Percentiles rank a stretch among this genome's conserved stretches.
phyloP scores from a whole-genome alignment of 2,329 filamentous ascomycete genomes.

The Arthrobotrys conoides region DNA sequence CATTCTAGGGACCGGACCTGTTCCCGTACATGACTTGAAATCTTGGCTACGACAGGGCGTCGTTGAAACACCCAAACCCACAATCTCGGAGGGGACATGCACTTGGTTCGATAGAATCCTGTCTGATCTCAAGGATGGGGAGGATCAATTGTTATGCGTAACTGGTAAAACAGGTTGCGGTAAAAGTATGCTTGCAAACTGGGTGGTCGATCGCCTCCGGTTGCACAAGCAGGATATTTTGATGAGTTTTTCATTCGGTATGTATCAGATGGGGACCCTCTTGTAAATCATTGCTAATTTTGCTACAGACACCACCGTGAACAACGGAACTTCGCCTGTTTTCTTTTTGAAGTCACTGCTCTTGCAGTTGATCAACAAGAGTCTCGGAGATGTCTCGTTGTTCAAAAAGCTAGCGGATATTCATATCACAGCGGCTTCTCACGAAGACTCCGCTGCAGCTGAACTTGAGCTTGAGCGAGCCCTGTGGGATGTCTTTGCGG shows the following conservation, averaged over 20 bases:
- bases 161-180: constrained; percentile 43
- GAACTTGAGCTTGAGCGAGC: constrained; percentile 29
- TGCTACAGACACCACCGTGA: constrained; percentile 8
- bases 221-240: constrained; percentile 46
- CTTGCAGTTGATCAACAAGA: constrained; percentile 43
- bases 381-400: constrained; percentile 36
- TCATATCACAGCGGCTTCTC: constrained; percentile 26
- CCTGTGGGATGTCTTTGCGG: constrained; percentile 48
- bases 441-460: neutral
- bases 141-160: constrained; percentile 44
- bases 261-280: neutral
- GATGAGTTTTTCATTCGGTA: constrained; percentile 49
- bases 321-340: constrained; percentile 26
- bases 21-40: constrained; percentile 42
- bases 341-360: constrained; percentile 44
- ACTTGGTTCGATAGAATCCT: constrained; percentile 55
- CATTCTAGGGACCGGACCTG: constrained; percentile 29
- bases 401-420: constrained; percentile 52
- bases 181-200: constrained; percentile 49
- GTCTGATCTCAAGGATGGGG: constrained; percentile 46
- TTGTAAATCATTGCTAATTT: neutral
- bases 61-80: constrained; percentile 22
- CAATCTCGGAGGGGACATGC: constrained; percentile 53
- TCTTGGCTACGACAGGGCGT: constrained; percentile 47
- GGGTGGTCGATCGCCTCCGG: constrained; percentile 43